Evolutionary conservation across 345 rosid species (phyloP), one percentile per base, ranked within the genome.

Genomic region (Citrus mangshanensis): DNA sequence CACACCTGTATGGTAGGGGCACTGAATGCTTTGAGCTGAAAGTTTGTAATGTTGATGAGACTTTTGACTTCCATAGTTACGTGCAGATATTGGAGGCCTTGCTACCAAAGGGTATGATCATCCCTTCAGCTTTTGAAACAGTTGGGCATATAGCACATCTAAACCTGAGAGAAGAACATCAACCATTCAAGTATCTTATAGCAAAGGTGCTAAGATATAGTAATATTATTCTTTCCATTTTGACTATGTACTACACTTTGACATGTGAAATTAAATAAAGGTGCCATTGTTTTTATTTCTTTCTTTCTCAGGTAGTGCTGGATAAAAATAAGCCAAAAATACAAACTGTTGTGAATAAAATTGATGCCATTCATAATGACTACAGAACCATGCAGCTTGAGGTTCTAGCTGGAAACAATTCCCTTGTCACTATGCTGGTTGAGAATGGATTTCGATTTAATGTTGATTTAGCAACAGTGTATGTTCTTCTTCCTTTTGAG

Each of bases 251-350:
- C 56, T 28, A n/a, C 32, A n/a, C 25, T 42, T 65, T 73, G 9
- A 72, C 62, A 77, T 37, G 9, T 58, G 67, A 75, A 70, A 59
- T 62, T 72, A 34, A 58, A 5, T 58, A 25, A 74, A 66, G 51
- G 51, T 13, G 51, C 18, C 51, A 13, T 46, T 46, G 51, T 13
- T 46, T 46, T 46, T 46, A 5, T 19, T 74, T 18, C 30, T 34
- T 54, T 74, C 71, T 82, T 40, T 70, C 77, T 63, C 92, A 93
- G 98, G 98, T 91, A 58, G 90, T 95, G 81, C 79, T 92, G 78
- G 98, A 95, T 82, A 95, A 93, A 85, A 92, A 93, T 81, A 91
- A 86, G 88, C 94, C 95, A 56, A 93, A 95, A 87, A 92, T 95
- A 85, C 87, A 88, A 87, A 95, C 98, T 16, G 96, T 95, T 75